These are phyloP conservation scores for Dryas alaskensis DNA, from an alignment of 306 rosid genomes.

Conservation along the genomic window DNA sequence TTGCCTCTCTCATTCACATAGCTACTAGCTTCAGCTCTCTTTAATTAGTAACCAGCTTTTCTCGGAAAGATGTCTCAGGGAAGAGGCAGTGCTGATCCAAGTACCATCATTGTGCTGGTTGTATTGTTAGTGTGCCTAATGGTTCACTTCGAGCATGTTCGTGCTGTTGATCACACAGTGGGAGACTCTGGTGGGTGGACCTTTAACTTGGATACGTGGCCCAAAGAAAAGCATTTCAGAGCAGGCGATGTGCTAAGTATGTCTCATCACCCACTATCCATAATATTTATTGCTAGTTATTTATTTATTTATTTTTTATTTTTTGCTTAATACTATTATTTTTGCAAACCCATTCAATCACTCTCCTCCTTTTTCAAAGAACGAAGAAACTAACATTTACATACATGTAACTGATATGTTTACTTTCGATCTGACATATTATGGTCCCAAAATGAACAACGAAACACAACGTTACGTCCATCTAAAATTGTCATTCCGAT, in stretches of 20 bases:
- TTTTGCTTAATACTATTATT: neutral
- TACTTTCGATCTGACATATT: no score
- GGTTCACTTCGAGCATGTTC: constrained; percentile 25
- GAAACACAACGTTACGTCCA: no score
- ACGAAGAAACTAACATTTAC: no score
- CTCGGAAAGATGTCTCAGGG: constrained; percentile 36
- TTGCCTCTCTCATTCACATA: no score
- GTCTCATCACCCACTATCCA: neutral
- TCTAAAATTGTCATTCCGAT: no score
- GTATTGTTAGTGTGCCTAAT: constrained; percentile 28
- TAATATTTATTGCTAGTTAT: no score
- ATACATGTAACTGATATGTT: no score
- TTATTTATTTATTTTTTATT: neutral
- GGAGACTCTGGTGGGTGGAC: constrained; percentile 61
- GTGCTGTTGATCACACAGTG: constrained; percentile 46
- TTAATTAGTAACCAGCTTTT: no score
- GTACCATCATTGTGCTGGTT: constrained; percentile 1
- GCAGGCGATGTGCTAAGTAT: constrained; percentile 57
- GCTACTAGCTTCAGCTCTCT: no score
- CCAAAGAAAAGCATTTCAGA: constrained; percentile 48
- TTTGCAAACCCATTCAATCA: no score
- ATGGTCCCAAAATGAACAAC: no score
- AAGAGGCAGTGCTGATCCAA: constrained; percentile 59
- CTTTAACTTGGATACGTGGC: constrained; percentile 50
- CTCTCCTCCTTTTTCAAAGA: no score